phyloP scores from a whole-genome alignment of 106 monocot species.

The Posidonia australis region DNA sequence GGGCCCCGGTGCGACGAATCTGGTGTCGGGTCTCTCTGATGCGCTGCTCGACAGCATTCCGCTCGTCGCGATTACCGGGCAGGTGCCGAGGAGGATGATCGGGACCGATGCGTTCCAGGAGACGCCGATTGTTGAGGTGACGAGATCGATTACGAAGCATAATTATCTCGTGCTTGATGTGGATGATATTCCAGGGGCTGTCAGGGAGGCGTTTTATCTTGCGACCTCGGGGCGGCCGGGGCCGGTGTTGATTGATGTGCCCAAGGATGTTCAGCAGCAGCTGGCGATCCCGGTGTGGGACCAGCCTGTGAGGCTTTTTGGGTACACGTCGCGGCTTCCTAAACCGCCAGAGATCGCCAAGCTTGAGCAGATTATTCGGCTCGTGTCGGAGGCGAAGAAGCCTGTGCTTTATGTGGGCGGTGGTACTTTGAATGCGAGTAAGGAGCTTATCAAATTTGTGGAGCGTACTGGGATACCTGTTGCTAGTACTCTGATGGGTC shows the following conservation, averaged over 20 bases:
- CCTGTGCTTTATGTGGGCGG: conserved; percentile 84
- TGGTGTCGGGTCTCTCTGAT: conserved; percentile 78
- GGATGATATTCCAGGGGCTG: conserved; percentile 71
- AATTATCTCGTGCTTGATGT: conserved; percentile 75
- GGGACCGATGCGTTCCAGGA: conserved; percentile 97
- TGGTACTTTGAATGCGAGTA: conserved; percentile 48
- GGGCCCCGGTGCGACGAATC: conserved; percentile 88
- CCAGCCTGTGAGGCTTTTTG: conserved; percentile 28
- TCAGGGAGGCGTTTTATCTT: conserved; percentile 70
- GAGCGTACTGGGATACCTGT: conserved; percentile 76
- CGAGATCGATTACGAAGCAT: conserved; percentile 83
- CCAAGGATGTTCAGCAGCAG: conserved; percentile 91
- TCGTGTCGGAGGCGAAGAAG: conserved; percentile 40
- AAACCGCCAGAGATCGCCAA: conserved; percentile 27
- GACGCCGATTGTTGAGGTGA: conserved; percentile 87
- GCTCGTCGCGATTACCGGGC: conserved; percentile 87
- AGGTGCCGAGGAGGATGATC: conserved; percentile 88
- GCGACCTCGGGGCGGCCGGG: conserved; percentile 76
- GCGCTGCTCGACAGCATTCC: conserved; percentile 86
- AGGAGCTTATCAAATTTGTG: conserved; percentile 54
- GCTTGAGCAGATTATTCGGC: conserved; percentile 46
- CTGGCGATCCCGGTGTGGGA: conserved; percentile 55
- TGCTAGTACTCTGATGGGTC: conserved; percentile 83
- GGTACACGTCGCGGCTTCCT: conserved; percentile 63
- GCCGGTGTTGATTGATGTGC: conserved; percentile 82